Evolutionary conservation across 139 green algal genomes (phyloP).

Genomic region (Micromonas commoda): DNA sequence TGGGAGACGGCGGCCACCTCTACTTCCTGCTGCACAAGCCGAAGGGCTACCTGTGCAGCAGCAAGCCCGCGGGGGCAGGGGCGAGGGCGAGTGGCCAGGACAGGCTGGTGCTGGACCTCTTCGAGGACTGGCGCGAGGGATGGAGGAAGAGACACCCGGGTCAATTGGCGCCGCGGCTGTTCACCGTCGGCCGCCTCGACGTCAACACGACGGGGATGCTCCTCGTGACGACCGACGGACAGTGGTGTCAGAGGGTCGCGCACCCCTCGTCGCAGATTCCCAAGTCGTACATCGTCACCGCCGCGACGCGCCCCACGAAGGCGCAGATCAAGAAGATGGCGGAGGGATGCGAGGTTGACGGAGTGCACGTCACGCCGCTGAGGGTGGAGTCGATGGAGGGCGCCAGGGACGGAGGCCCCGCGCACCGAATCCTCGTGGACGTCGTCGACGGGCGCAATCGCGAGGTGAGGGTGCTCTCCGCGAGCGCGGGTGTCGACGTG

Average conservation of each 20-base stretch:
- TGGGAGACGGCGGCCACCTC: neutral
- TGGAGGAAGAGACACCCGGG: constrained; percentile 42
- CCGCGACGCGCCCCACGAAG: constrained; percentile 24
- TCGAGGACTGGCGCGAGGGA: constrained; percentile 50
- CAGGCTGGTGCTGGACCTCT: constrained; percentile 58
- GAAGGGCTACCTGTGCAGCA: constrained; percentile 1
- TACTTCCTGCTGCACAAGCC: constrained; percentile 77
- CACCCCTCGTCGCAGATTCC: constrained; percentile 53
- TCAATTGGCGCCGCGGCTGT: constrained; percentile 69
- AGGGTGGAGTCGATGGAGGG: constrained; percentile 34
- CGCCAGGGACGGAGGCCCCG: constrained; percentile 35
- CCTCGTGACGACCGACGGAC: constrained; percentile 93
- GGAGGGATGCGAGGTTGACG: constrained; percentile 44
- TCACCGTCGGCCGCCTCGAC: constrained; percentile 90
- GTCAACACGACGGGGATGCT: constrained; percentile 79
- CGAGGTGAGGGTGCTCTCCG: constrained; percentile 72
- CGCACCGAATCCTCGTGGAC: constrained; percentile 52
- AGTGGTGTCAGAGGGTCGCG: constrained; percentile 38
- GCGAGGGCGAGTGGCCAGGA: neutral
- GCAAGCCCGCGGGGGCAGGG: neutral
- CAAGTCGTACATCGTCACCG: constrained; percentile 71
- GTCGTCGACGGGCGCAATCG: constrained; percentile 75
- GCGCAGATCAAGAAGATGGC: constrained; percentile 18
- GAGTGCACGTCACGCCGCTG: constrained; percentile 37
- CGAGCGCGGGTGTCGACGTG: constrained; percentile 61